phyloP scores from a whole-genome alignment of 805 yeast species.

The Wickerhamomyces bovis region DNA sequence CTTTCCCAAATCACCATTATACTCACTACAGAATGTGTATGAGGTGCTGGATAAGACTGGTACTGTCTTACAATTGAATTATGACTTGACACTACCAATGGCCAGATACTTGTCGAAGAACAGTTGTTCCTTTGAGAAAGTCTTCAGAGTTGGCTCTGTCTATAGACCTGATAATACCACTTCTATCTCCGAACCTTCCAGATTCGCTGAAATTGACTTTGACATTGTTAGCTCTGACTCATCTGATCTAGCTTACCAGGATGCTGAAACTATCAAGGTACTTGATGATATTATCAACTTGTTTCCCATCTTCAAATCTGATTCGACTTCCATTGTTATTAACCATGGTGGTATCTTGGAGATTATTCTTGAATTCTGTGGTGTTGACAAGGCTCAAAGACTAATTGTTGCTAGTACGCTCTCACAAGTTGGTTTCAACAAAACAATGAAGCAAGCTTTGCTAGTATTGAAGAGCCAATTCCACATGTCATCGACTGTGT shows the following conservation, averaged over 20 bases:
- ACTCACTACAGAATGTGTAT: conserved; percentile 59
- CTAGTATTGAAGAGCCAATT: conserved; percentile 55
- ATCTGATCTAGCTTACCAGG: conserved; percentile 49
- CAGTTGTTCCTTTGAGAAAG: conserved; percentile 48
- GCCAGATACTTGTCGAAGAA: conserved; percentile 76
- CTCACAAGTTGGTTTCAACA: conserved; percentile 72
- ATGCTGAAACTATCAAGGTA: conserved; percentile 84
- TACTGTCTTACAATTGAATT: conserved; percentile 80
- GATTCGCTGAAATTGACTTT: conserved; percentile 78
- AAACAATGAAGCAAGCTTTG: conserved; percentile 53
- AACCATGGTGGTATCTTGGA: conserved; percentile 81
- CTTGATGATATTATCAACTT: conserved; percentile 63
- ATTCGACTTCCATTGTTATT: conserved; percentile 53
- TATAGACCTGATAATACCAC: conserved; percentile 58
- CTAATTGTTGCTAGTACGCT: conserved; percentile 61
- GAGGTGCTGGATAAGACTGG: conserved; percentile 85
- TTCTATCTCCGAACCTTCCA: conserved; percentile 65
- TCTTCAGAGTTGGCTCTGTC: conserved; percentile 74
- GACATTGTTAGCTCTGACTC: conserved; percentile 57
- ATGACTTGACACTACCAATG: conserved; percentile 83
- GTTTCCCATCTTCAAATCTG: conserved; percentile 60
- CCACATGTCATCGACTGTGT: conserved; percentile 71
- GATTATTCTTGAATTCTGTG: conserved; percentile 73
- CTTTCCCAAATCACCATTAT: conserved; percentile 78
- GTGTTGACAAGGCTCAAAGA: conserved; percentile 69